Percentiles rank a stretch among this genome's conserved stretches.
phyloP scores from a whole-genome alignment of 345 rosid genomes.

The Pistacia vera region DNA sequence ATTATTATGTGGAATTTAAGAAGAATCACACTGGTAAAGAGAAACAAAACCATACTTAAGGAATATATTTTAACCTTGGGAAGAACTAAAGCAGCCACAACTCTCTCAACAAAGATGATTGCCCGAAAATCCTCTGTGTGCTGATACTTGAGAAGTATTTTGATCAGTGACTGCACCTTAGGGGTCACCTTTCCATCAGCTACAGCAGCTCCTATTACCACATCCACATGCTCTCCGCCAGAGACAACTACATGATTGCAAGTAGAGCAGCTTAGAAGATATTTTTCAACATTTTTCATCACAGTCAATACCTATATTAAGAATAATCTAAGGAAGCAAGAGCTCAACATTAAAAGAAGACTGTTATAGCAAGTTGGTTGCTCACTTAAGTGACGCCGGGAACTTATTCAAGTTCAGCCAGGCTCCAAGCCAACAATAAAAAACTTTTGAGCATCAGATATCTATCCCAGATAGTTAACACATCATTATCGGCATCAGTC shows the following conservation, averaged over 20 bases:
- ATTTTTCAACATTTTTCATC: not conserved
- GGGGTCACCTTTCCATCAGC: constrained; percentile 99
- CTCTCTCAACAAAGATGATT: constrained; percentile 97
- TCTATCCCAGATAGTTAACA: not conserved
- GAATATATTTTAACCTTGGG: constrained; percentile 68
- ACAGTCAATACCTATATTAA: not conserved
- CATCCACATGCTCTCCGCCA: constrained; percentile 97
- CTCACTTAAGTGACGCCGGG: not conserved
- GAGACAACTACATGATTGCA: constrained; percentile 69
- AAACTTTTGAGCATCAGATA: not conserved
- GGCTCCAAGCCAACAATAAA: not conserved
- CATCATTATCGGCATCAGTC: constrained; percentile 29
- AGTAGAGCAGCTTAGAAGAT: constrained; percentile 16
- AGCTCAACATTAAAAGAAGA: not conserved
- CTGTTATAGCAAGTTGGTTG: constrained; percentile 8
- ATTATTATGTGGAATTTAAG: not conserved
- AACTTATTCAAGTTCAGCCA: constrained; percentile 17
- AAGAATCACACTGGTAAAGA: constrained; percentile 7
- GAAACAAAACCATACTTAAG: not conserved
- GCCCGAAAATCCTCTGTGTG: constrained; percentile 96
- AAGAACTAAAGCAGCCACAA: constrained; percentile 96
- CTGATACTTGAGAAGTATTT: constrained; percentile 84
- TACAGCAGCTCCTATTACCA: constrained; percentile 92
- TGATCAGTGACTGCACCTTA: constrained; percentile 87
- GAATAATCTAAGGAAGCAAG: not conserved